Percentiles rank a stretch among this genome's conserved stretches.
These are phyloP conservation scores for Coelastrella sp. DNA, from an alignment of 139 green algal species.

Conservation along the genomic window DNA sequence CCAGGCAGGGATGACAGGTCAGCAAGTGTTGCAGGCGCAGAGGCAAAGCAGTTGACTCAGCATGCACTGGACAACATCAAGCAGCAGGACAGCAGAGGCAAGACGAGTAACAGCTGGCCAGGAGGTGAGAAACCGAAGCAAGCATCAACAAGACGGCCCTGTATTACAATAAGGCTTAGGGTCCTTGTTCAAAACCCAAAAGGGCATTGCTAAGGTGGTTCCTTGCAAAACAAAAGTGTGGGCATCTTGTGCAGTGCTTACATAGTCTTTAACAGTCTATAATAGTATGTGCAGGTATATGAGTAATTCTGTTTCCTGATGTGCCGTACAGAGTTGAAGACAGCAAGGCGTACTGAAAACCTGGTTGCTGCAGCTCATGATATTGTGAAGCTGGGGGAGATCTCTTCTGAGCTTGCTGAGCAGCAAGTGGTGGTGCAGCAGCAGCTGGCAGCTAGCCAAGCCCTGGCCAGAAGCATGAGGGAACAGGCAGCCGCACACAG, in stretches of 20 bases:
- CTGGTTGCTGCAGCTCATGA: constrained; percentile 1
- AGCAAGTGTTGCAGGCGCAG: not conserved
- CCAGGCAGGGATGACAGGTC: not conserved
- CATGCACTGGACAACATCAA: not conserved
- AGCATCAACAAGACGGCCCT: no score
- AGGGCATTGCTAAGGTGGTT: no score
- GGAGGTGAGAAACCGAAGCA: not conserved
- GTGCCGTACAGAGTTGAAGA: not conserved
- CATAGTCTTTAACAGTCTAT: no score
- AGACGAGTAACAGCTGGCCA: constrained; percentile 4
- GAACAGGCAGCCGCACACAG: not conserved
- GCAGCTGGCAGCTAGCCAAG: constrained; percentile 29
- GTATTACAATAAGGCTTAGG: no score
- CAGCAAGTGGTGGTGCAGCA: constrained; percentile 29
- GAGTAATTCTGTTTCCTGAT: no score
- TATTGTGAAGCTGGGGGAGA: not conserved
- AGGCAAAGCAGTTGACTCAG: constrained; percentile 14
- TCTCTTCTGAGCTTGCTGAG: constrained; percentile 16
- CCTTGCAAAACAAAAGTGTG: no score
- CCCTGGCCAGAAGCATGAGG: not conserved
- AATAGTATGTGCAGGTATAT: no score
- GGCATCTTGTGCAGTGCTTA: no score
- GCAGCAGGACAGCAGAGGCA: not conserved
- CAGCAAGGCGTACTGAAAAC: not conserved
- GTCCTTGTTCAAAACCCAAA: no score